Percentiles rank a stretch among this genome's conserved stretches.
phyloP scores from a whole-genome alignment of 2,329 filamentous ascomycete genomes.

The Sporothrix inflata region DNA sequence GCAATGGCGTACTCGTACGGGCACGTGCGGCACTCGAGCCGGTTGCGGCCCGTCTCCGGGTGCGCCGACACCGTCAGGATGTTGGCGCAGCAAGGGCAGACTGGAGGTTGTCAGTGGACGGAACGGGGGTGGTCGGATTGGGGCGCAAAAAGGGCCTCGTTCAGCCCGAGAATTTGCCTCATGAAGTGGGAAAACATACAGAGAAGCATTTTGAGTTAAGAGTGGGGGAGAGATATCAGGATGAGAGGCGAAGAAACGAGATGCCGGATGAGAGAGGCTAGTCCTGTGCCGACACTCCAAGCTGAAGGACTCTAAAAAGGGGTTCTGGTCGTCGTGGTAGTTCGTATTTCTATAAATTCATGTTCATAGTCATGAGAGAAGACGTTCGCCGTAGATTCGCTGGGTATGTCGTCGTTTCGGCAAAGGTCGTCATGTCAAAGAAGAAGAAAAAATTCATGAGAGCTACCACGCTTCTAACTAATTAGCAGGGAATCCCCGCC shows the following conservation, averaged over 20 bases:
- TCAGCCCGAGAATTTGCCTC: not conserved
- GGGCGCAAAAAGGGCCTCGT: not conserved
- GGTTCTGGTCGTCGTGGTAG: not conserved
- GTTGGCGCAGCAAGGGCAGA: slow-evolving; percentile 84
- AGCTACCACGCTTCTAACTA: not conserved
- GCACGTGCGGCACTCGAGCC: slow-evolving; percentile 93
- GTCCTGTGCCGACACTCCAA: not conserved
- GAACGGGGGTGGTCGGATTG: not conserved
- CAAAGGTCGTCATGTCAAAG: not conserved
- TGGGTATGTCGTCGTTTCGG: not conserved
- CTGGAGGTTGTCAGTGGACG: slow-evolving; percentile 45
- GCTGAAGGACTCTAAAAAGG: not conserved
- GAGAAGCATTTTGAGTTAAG: slow-evolving; percentile 25
- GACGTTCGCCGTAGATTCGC: not conserved
- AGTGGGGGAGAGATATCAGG: not conserved
- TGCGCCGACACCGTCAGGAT: slow-evolving; percentile 73
- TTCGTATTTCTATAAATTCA: not conserved
- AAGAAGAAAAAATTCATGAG: slow-evolving; percentile 9
- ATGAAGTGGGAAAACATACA: slow-evolving; percentile 9
- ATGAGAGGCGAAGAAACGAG: not conserved
- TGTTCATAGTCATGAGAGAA: not conserved
- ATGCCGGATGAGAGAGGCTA: not conserved
- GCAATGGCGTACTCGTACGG: slow-evolving; percentile 88
- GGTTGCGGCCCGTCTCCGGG: slow-evolving; percentile 64
- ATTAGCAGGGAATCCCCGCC: not conserved